Conservation (phyloP, 805 yeast genomes). For the Cyberlindnera maclurae region DNA sequence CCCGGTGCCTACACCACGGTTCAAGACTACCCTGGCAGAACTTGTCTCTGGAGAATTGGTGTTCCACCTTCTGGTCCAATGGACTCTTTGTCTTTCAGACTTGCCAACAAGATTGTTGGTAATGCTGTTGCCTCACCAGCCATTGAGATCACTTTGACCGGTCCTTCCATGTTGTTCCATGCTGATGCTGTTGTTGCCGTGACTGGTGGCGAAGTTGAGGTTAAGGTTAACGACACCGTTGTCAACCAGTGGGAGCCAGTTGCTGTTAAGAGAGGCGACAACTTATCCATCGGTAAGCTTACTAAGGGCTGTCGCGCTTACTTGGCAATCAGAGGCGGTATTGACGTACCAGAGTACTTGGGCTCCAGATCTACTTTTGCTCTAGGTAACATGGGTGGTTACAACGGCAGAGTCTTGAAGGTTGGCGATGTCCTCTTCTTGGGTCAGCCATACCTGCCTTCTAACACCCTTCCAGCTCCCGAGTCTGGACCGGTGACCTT, state of each 20-base stretch:
- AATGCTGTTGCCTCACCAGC: slow-evolving; percentile 80
- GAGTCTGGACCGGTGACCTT: slow-evolving; percentile 52
- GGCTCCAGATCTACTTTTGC: slow-evolving; percentile 98
- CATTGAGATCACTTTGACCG: slow-evolving; percentile 79
- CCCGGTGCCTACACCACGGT: slow-evolving; percentile 97
- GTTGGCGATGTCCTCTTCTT: slow-evolving; percentile 87
- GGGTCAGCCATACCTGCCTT: slow-evolving; percentile 65
- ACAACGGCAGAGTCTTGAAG: slow-evolving; percentile 86
- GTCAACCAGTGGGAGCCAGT: slow-evolving; percentile 70
- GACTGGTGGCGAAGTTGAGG: slow-evolving; percentile 77
- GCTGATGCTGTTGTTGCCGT: slow-evolving; percentile 69
- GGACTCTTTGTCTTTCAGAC: slow-evolving; percentile 86
- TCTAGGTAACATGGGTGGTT: slow-evolving; percentile 86
- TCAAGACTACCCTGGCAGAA: slow-evolving; percentile 92
- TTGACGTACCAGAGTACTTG: slow-evolving; percentile 88
- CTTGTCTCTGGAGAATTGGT: slow-evolving; percentile 60
- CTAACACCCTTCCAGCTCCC: slow-evolving; percentile 70
- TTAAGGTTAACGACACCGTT: slow-evolving; percentile 54
- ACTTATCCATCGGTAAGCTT: slow-evolving; percentile 73
- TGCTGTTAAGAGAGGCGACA: slow-evolving; percentile 64
- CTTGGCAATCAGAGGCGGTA: slow-evolving; percentile 85
- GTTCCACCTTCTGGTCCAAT: slow-evolving; percentile 99
- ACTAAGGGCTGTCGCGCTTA: slow-evolving; percentile 82
- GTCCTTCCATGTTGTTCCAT: slow-evolving; percentile 84
- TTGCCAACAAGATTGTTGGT: slow-evolving; percentile 89